Percentiles rank a stretch among this genome's conserved stretches.
phyloP scores from a whole-genome alignment of 1,284 basidiomycete species.

The Agaricales sp. region DNA sequence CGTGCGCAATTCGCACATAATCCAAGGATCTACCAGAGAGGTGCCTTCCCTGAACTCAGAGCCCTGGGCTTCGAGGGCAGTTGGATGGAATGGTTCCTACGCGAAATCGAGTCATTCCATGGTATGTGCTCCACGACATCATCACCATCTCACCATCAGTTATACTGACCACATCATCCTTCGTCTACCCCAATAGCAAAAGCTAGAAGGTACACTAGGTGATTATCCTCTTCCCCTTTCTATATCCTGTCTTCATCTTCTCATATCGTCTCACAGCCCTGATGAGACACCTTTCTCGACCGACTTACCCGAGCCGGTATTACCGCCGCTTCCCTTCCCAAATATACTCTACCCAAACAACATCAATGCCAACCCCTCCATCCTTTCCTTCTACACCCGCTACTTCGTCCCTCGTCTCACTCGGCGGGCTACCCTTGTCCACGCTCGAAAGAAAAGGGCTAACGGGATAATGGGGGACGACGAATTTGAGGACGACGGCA shows the following conservation, averaged over 20 bases:
- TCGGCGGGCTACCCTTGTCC: conserved; percentile 47
- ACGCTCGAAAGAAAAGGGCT: conserved; percentile 53
- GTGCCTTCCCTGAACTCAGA: conserved; percentile 70
- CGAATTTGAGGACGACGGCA: conserved; percentile 84
- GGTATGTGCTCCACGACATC: conserved; percentile 40
- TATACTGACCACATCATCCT: conserved; percentile 7
- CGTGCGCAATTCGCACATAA: conserved; percentile 96
- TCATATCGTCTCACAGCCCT: conserved; percentile 42
- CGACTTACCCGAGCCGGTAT: conserved; percentile 77
- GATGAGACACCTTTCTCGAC: conserved; percentile 95
- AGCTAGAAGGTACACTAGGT: conserved; percentile 88
- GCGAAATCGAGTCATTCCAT: conserved; percentile 90
- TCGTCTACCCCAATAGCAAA: conserved; percentile 49
- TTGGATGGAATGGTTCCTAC: conserved; percentile 97
- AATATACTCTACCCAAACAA: conserved; percentile 72
- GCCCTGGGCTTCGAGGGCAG: conserved; percentile 69
- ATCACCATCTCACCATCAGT: conserved; percentile 3
- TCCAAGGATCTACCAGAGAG: conserved; percentile 78
- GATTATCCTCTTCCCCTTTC: conserved; percentile 13
- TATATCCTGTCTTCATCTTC: conserved; percentile 2
- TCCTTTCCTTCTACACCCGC: conserved; percentile 82
- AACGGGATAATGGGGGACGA: conserved; percentile 55
- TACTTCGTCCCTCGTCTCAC: conserved; percentile 81
- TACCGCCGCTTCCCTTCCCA: conserved; percentile 72
- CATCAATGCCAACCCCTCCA: conserved; percentile 83